Evolutionary conservation across 1,284 basidiomycete genomes (phyloP).

Genomic region (Apiotrichum mycotoxinovorans): DNA sequence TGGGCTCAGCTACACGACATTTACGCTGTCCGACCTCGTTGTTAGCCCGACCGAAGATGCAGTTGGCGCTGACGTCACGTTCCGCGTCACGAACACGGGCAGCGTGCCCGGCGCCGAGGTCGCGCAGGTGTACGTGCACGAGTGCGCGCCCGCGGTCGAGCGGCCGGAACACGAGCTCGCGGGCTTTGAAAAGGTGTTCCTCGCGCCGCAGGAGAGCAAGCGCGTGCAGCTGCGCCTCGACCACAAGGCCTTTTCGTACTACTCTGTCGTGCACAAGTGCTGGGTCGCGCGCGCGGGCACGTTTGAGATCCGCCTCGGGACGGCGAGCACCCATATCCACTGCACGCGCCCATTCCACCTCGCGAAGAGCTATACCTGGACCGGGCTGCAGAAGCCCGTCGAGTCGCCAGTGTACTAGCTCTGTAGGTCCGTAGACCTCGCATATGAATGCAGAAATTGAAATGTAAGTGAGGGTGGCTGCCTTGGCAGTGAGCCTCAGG

Average conservation of each 20-base stretch:
- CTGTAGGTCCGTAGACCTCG: no score
- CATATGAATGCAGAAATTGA: no score
- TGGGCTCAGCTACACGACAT: constrained; percentile 57
- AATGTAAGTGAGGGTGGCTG: no score
- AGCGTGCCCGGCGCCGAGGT: constrained; percentile 32
- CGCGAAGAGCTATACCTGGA: no score
- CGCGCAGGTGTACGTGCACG: constrained; percentile 54
- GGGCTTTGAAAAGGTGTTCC: constrained; percentile 42
- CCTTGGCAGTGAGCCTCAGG: no score
- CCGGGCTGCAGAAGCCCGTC: no score
- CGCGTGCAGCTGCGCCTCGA: constrained; percentile 31
- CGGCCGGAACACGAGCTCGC: constrained; percentile 34
- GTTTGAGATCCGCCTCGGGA: constrained; percentile 51
- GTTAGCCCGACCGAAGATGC: neutral
- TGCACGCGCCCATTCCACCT: no score
- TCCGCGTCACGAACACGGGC: constrained; percentile 36
- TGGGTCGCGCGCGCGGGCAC: constrained; percentile 55
- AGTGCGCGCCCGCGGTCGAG: constrained; percentile 41
- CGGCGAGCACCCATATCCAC: no score
- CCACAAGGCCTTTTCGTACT: constrained; percentile 47
- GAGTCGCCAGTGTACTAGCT: no score
- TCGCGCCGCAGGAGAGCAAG: constrained; percentile 33
- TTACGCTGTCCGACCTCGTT: constrained; percentile 44
- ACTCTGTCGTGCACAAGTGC: constrained; percentile 47
- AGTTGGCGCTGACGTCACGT: constrained; percentile 22